Evolutionary conservation across 495 filamentous ascomycete species (phyloP), one percentile per base, ranked within the genome.

Genomic region (Penicillium salamii): DNA sequence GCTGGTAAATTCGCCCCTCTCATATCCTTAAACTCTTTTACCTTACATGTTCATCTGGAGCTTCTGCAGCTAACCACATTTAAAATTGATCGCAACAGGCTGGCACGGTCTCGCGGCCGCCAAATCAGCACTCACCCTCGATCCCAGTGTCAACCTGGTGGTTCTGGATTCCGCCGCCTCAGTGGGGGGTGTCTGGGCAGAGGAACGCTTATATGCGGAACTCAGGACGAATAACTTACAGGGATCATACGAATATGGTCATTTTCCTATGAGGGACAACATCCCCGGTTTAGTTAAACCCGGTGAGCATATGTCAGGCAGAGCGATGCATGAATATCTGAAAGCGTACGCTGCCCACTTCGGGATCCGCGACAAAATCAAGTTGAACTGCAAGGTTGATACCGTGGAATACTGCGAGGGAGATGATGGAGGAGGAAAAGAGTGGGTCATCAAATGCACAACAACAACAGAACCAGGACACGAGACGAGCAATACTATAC

Each of bases 321-420:
- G 44, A 46, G 32, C 44, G 44, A 46, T 46, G 44, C 44, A 46
- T 37, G 44, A 46, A 46, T 46, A 46, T 37, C 44, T 46, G 33
- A 46, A 46, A 46, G 44, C 44, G 44, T 46, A 46, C 44, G 44
- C 44, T 46, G 44, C 31, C 44, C 32, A 46, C 44, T 46, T 46
- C 32, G 44, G 44, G 18, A 46, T 46, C 44, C 32, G 7, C 44
- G 44, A 46, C 19, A 46, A 37, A 46, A 46, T 46, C 17, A 35
- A 46, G 32, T 46, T 46, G 33, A 46, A 46, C 24, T 37, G 20
- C 33, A 46, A 46, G 32, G 44, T 46, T 37, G 44, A 46, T 20
- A 46, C 29, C 19, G 44, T 46, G 32, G 44, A 46, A 46, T 46
- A 46, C 44, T 46, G 44, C 44, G 44, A 46, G 31, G 31, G 44